A percentile compares a stretch with the other conserved stretches of the same genome.
Conservation (phyloP, 2,329 filamentous ascomycete species). For the Neofusicoccum kwambonambiense region DNA sequence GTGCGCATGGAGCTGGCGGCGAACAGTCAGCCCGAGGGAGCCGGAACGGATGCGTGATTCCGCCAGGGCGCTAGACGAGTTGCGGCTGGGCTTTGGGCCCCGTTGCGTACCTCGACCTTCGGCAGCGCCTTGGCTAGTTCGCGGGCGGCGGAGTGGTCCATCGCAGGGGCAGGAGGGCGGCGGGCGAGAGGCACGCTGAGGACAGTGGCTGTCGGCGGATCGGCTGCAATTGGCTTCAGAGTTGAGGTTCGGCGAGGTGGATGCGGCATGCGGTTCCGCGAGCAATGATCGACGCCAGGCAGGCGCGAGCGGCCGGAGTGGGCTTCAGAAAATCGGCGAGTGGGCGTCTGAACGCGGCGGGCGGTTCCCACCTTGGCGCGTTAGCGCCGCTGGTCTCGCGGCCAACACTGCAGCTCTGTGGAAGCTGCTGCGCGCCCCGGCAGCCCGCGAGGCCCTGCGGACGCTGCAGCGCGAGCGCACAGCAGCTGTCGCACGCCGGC, state of each 20-base stretch:
- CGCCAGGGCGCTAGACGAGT: background rate
- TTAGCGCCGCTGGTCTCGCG: background rate
- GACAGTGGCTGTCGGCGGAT: background rate
- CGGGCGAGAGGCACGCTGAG: too few species aligned
- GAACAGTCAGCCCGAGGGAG: slow-evolving; percentile 24
- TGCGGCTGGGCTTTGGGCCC: slow-evolving; percentile 21
- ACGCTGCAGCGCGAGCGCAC: background rate
- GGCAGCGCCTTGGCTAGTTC: slow-evolving; percentile 38
- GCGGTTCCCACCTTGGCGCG: background rate
- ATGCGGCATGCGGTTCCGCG: slow-evolving; percentile 5
- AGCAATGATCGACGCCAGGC: slow-evolving; percentile 1
- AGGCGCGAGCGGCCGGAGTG: too few species aligned
- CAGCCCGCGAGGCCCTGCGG: background rate
- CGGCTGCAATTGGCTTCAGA: background rate
- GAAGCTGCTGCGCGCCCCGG: background rate
- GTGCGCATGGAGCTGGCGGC: slow-evolving; percentile 70
- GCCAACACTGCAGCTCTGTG: background rate
- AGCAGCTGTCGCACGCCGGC: background rate
- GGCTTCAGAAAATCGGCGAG: slow-evolving; percentile 4
- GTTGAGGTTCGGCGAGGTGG: background rate
- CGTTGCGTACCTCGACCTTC: slow-evolving; percentile 42
- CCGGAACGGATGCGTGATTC: slow-evolving; percentile 21
- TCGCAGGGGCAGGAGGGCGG: background rate
- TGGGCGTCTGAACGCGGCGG: slow-evolving; percentile 9
- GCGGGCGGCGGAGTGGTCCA: slow-evolving; percentile 16